A percentile compares a stretch with the other conserved stretches of the same genome.
Evolutionary conservation across 1,284 basidiomycete genomes (phyloP).

Genomic region (Retiboletus flavoniger): DNA sequence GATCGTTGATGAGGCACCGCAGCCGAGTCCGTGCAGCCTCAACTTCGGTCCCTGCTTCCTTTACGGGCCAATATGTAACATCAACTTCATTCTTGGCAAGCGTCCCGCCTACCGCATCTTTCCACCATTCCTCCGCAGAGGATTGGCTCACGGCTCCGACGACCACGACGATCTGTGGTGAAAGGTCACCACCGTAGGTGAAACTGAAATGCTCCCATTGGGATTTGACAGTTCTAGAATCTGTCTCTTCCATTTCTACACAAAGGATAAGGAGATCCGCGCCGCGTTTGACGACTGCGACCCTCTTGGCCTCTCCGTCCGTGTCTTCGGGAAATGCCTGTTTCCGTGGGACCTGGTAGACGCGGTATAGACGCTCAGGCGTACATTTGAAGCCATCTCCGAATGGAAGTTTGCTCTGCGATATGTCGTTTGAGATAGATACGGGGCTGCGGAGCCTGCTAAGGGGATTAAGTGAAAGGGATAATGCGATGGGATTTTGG

Average conservation of each 20-base stretch:
- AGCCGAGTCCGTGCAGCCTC: constrained; percentile 3
- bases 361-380: constrained; percentile 15
- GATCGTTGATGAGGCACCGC: constrained; percentile 18
- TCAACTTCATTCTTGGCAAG: constrained; percentile 7
- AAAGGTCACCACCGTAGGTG: constrained; percentile 27
- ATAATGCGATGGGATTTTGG: constrained; percentile 21
- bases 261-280: constrained; percentile 32
- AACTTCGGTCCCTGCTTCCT: neutral
- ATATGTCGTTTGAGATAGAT: constrained; percentile 17
- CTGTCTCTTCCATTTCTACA: constrained; percentile 4
- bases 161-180: constrained; percentile 27
- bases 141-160: constrained; percentile 13
- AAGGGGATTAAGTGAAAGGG: constrained; percentile 13
- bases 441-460: constrained; percentile 27
- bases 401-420: constrained; percentile 23
- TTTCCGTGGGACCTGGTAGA: constrained; percentile 23
- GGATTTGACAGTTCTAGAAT: constrained; percentile 5
- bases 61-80: constrained; percentile 11
- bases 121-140: constrained; percentile 27
- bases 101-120: neutral
- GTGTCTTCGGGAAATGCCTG: neutral
- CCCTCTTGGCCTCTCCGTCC: constrained; percentile 7
- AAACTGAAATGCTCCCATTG: constrained; percentile 29
- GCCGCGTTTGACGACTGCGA: constrained; percentile 19
- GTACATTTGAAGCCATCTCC: constrained; percentile 11